A percentile compares a stretch with the other conserved stretches of the same genome.
phyloP scores from a whole-genome alignment of 805 yeast species.

The Priceomyces melissophilus region DNA sequence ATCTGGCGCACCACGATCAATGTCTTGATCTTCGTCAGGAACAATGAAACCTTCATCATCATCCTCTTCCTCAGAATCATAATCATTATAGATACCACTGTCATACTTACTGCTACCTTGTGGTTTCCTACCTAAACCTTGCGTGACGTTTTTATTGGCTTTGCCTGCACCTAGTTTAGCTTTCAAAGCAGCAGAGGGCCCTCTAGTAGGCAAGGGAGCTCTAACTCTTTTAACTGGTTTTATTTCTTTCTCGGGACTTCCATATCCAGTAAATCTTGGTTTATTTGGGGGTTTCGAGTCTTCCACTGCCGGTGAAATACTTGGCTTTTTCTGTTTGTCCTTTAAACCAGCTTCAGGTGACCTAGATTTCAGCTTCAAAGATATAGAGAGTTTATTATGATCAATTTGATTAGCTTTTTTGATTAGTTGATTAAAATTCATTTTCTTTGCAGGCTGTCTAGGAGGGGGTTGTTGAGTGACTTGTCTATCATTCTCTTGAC shows the following conservation, averaged over 20 bases:
- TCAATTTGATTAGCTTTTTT: slow-evolving; percentile 63
- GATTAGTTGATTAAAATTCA: slow-evolving; percentile 67
- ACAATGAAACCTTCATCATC: slow-evolving; percentile 58
- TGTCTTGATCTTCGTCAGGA: slow-evolving; percentile 45
- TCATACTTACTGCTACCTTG: not conserved
- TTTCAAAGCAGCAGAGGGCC: slow-evolving; percentile 55
- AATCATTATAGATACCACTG: not conserved
- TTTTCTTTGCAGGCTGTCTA: slow-evolving; percentile 32
- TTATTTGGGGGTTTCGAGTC: not conserved
- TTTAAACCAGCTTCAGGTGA: slow-evolving; percentile 22
- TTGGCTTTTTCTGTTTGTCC: not conserved
- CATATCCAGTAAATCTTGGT: not conserved
- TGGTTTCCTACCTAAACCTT: slow-evolving; percentile 1
- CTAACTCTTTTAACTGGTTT: too few relatives aligned
- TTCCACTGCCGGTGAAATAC: not conserved
- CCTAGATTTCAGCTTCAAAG: slow-evolving; percentile 38
- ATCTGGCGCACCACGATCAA: slow-evolving; percentile 30
- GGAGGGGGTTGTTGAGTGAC: slow-evolving; percentile 1
- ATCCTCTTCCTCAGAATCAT: slow-evolving; percentile 18
- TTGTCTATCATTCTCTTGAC: not conserved
- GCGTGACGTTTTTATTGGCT: slow-evolving; percentile 9
- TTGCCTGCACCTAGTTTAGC: slow-evolving; percentile 36
- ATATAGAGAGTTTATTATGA: slow-evolving; percentile 36
- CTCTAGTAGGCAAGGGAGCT: slow-evolving; percentile 45
- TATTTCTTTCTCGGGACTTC: too few relatives aligned